phyloP scores from a whole-genome alignment of 768 basidiomycete genomes.

The Chalciporus piperatus region DNA sequence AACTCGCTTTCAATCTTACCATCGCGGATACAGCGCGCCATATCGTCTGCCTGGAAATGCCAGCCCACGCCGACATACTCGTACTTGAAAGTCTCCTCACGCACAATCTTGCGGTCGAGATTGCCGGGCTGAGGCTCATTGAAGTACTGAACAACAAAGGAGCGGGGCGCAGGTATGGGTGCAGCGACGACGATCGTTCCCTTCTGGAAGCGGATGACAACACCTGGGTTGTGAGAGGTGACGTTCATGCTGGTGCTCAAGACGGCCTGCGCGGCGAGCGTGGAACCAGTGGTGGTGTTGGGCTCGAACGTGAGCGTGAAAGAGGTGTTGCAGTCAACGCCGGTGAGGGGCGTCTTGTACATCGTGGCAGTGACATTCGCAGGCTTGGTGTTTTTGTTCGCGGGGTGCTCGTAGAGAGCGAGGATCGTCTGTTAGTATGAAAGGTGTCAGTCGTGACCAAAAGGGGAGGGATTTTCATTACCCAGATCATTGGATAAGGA shows the following conservation, averaged over 20 bases:
- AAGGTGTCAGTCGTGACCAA: background rate
- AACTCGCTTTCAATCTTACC: constrained; percentile 43
- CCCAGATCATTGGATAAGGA: constrained; percentile 82
- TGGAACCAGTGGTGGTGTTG: constrained; percentile 19
- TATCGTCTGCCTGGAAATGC: constrained; percentile 54
- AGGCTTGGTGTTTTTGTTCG: constrained; percentile 41
- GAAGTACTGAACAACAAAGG: constrained; percentile 34
- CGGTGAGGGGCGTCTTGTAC: constrained; percentile 40
- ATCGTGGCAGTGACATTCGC: constrained; percentile 39
- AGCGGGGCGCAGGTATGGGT: constrained; percentile 34
- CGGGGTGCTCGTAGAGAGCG: constrained; percentile 44
- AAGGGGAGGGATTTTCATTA: constrained; percentile 26
- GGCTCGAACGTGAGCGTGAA: constrained; percentile 41
- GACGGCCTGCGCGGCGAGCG: constrained; percentile 39
- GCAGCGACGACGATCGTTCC: constrained; percentile 40
- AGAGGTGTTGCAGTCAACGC: constrained; percentile 44
- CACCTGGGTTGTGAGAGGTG: constrained; percentile 26
- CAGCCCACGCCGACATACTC: constrained; percentile 38
- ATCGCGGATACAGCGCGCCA: constrained; percentile 38
- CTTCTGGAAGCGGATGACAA: constrained; percentile 41
- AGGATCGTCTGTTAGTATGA: constrained; percentile 46
- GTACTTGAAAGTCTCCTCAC: constrained; percentile 35
- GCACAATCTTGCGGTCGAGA: constrained; percentile 12
- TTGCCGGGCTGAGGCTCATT: constrained; percentile 31
- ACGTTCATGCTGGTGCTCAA: constrained; percentile 40